Conservation (phyloP, 2,329 filamentous ascomycete species). For the Neopestalotiopsis rosae region DNA sequence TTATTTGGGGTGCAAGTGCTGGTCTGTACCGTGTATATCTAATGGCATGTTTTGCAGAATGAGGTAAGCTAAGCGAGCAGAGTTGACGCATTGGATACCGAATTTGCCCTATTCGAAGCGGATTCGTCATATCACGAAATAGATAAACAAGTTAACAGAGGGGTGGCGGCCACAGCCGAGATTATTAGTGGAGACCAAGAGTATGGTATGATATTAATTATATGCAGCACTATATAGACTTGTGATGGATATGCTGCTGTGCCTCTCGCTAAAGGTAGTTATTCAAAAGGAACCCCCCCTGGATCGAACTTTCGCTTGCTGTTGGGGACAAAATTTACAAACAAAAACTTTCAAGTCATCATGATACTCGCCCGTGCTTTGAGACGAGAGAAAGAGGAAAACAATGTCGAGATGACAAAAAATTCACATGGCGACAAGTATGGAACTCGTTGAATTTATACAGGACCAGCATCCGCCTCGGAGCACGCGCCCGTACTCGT, state of each 20-base stretch:
- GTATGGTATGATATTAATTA: not conserved
- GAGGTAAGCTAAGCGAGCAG: not conserved
- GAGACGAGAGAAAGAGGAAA: not conserved
- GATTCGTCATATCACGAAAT: not conserved
- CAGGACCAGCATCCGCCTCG: slow-evolving; percentile 38
- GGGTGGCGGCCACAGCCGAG: not conserved
- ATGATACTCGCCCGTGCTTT: not conserved
- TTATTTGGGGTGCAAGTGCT: no score
- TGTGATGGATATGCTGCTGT: not conserved
- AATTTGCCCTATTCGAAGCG: not conserved
- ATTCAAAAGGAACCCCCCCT: no score
- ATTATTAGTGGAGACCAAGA: not conserved
- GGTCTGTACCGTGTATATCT: no score
- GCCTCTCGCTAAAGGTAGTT: not conserved
- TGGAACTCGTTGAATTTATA: slow-evolving; percentile 27
- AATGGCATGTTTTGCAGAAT: not conserved
- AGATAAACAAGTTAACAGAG: not conserved
- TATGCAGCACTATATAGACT: not conserved
- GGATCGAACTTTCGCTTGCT: not conserved
- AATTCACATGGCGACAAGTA: no score
- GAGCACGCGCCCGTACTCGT: slow-evolving; percentile 44
- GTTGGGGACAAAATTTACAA: not conserved
- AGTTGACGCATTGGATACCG: not conserved
- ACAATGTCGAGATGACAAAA: no score
- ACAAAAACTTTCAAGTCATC: not conserved